A percentile compares a stretch with the other conserved stretches of the same genome.
Evolutionary conservation across 169 alveolate genomes (phyloP).

Genomic region (Cryptosporidium andersoni): DNA sequence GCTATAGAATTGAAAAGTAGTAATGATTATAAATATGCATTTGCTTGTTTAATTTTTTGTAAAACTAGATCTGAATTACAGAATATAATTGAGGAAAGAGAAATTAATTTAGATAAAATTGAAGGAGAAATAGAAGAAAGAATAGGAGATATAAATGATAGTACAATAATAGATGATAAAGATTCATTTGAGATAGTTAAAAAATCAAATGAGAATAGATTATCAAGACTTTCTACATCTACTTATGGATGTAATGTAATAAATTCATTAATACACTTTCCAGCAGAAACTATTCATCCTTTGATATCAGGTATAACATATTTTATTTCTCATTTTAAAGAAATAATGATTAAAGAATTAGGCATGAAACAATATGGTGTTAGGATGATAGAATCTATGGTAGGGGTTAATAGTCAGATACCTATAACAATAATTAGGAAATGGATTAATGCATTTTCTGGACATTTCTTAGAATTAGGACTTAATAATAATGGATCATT

Average conservation of each 20-base stretch:
- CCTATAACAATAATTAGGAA: slow-evolving; percentile 34
- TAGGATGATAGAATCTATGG: slow-evolving; percentile 29
- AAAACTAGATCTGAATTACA: slow-evolving; percentile 9
- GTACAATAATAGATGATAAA: neutral
- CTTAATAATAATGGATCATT: slow-evolving; percentile 2
- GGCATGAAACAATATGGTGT: slow-evolving; percentile 16
- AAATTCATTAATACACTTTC: slow-evolving; percentile 49
- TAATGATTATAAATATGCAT: slow-evolving; percentile 57
- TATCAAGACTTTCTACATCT: neutral
- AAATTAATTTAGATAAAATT: neutral
- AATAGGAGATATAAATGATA: neutral
- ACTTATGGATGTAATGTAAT: slow-evolving; percentile 51
- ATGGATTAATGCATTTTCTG: slow-evolving; percentile 56
- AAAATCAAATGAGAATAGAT: neutral
- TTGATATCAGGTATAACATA: slow-evolving; percentile 46
- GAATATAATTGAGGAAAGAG: neutral
- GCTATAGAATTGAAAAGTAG: slow-evolving; percentile 31
- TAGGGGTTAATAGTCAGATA: slow-evolving; percentile 20
- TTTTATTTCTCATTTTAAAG: slow-evolving; percentile 24
- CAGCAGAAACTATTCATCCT: slow-evolving; percentile 61
- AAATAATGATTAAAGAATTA: slow-evolving; percentile 14
- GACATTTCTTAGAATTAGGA: slow-evolving; percentile 31
- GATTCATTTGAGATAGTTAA: neutral
- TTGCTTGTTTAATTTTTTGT: slow-evolving; percentile 52
- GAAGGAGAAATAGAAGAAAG: neutral